Base-by-base conservation (phyloP, 306 rosid species). In the Bauhinia variegata region DNA sequence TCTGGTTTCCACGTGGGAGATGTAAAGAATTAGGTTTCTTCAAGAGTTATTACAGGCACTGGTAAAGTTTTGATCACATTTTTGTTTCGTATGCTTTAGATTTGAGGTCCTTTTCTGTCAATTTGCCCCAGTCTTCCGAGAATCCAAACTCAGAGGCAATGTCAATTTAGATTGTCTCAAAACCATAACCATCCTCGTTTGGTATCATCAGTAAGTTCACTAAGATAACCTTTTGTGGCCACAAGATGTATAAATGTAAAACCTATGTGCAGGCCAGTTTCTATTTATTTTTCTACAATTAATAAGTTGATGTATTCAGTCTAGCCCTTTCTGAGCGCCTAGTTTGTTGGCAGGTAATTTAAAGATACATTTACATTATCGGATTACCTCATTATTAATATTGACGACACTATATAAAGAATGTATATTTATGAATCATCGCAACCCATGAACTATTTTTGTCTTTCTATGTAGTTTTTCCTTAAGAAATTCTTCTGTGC, bases 1-100 rank as follows among this genome's bases (percentile, higher is more conserved):
- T 92, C 38, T 92, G 95, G 93, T 80, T 92, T 65, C 77, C 95
- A 33, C 46, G 63, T 64, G 47, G 70, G 1, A 80, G 67, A 18
- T 48, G 72, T 73, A 68, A 78, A 70, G 80, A 84, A 77, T 18
- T 42, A 3, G 75, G 79, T 39, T 60, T 80, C 67, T 48, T 86
- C 73, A 89, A 49, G 79, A 76, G 70, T 75, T 85, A 80, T 61
- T 75, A 42, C 61, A 71, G 68, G 73, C 98, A 92, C 17, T 89
- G 91, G 98, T 89, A 79, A 11, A 72, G 51, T 63, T 80, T 63
- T 37, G 53, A 23, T 42, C n/a, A 47, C 36, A 4, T 39, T 57
- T 36, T 54, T 61, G 34, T 52, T 41, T 44, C 50, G 8, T 32
- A 32, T 57, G 31, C 55, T 15, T 57, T 58, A 50, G 34, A 34